A percentile compares a stretch with the other conserved stretches of the same genome.
Conservation (phyloP, 2,329 filamentous ascomycete genomes). For the Dothideomycetes sp. region DNA sequence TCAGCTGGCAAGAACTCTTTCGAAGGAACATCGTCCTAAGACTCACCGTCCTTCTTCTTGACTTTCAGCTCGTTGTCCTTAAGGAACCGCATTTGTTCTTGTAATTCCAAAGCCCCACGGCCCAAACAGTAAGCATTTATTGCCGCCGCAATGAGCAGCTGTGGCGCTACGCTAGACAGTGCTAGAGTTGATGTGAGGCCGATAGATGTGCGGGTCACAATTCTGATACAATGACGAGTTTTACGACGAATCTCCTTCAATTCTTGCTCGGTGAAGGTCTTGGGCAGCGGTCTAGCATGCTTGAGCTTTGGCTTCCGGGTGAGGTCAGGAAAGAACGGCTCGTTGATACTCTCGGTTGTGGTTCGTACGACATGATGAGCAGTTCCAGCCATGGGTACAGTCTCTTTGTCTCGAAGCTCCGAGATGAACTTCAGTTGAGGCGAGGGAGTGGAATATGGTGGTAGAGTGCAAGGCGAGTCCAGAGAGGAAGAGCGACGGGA, state of each 20-base stretch:
- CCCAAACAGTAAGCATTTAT: conserved; percentile 5
- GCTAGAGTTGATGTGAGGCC: conserved; percentile 1
- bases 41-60: conserved; percentile 1
- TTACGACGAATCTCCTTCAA: conserved; percentile 4
- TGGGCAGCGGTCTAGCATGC: conserved; percentile 1
- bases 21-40: too few species aligned
- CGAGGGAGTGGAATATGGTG: not conserved
- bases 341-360: not conserved
- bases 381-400: not conserved
- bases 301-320: conserved; percentile 3
- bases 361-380: not conserved
- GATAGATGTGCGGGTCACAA: conserved; percentile 2
- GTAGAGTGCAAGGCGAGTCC: too few species aligned
- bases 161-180: conserved; percentile 4
- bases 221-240: conserved; percentile 3
- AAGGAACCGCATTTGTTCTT: conserved; percentile 1
- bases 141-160: conserved; percentile 5
- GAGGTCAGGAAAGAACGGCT: too few species aligned
- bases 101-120: conserved; percentile 2
- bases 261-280: not conserved
- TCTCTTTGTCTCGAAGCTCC: not conserved
- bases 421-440: not conserved
- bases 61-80: conserved; percentile 4
- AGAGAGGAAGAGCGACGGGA: too few species aligned
- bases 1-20: too few species aligned